Evolutionary conservation across 176 grass and related monocot genomes (phyloP).

Genomic region (Carex pumila): DNA sequence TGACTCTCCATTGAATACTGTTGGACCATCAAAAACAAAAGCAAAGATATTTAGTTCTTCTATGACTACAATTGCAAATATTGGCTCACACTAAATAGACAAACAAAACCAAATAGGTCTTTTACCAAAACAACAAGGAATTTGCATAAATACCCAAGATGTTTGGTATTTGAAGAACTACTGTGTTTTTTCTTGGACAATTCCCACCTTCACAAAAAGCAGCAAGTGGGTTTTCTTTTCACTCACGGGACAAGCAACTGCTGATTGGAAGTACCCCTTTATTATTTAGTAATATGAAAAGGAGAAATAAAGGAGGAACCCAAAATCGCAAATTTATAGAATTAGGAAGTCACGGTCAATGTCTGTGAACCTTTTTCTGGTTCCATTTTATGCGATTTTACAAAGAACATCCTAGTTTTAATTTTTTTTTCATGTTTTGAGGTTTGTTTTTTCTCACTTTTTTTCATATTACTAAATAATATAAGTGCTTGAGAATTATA

Average conservation of each 20-base stretch:
- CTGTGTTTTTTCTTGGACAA: not conserved
- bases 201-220: not conserved
- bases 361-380: not conserved
- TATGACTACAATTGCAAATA: not conserved
- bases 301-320: not conserved
- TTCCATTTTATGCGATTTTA: not conserved
- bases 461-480: not conserved
- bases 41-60: not conserved
- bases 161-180: not conserved
- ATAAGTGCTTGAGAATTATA: not conserved
- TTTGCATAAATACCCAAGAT: not conserved
- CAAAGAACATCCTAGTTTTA: not conserved
- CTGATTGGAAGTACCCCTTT: not conserved
- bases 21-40: not conserved
- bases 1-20: slow-evolving; percentile 33
- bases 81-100: not conserved
- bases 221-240: not conserved
- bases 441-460: not conserved
- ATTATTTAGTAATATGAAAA: not conserved
- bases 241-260: not conserved
- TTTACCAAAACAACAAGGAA: not conserved
- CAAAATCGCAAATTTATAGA: not conserved
- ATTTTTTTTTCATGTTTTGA: not conserved
- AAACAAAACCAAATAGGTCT: not conserved
- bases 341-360: not conserved